Base-by-base conservation (phyloP, 306 rosid species). In the Arachis hypogaea region DNA sequence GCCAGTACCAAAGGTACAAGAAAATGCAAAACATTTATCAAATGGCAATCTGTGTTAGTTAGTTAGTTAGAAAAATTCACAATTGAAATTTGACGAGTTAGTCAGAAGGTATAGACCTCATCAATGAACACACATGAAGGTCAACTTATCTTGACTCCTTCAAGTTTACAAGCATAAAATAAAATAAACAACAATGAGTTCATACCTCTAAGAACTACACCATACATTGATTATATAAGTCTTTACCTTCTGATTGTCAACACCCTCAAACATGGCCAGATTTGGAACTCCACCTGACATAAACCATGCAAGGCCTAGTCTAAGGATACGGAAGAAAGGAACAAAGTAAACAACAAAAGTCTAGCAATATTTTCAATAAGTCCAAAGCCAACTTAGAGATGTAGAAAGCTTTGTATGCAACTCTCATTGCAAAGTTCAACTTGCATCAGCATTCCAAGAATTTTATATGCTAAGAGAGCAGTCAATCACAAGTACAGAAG, bases 191-290 rank as follows among this genome's bases (percentile, higher is more conserved):
- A 6, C 30, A 63, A 49, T 8, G 58, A 62, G 46, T 10, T 41
- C 44, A 57, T 47, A 69, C 50, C 79, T 42, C 42, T 7, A 49
- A 62, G 43, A 77, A 52, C 46, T 66, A 78, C 59, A 43, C 66
- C 54, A 59, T 64, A 74, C 52, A 77, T 49, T 56, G 79, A 63
- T 82, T 64, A 61, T 11, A 52, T 55, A 11, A 49, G 77, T 66
- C 60, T 75, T 78, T 84, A 93, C 98, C 98, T 93, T 93, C 78
- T 66, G 88, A 84, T 85, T 93, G 82, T 90, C 96, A 66, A 93
- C 90, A 4, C 95, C 90, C 88, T 93, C 86, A 80, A 90, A 86
- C 93, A 93, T 78, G 43, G 88, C 88, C 61, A 93, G 84, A 82
- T 88, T 84, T 22, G 93, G 97, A 42, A 87, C 95, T 69, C 83